Percentiles rank a stretch among this genome's conserved stretches.
Conservation (phyloP, 768 basidiomycete genomes). For the Boletus sensibilis region DNA sequence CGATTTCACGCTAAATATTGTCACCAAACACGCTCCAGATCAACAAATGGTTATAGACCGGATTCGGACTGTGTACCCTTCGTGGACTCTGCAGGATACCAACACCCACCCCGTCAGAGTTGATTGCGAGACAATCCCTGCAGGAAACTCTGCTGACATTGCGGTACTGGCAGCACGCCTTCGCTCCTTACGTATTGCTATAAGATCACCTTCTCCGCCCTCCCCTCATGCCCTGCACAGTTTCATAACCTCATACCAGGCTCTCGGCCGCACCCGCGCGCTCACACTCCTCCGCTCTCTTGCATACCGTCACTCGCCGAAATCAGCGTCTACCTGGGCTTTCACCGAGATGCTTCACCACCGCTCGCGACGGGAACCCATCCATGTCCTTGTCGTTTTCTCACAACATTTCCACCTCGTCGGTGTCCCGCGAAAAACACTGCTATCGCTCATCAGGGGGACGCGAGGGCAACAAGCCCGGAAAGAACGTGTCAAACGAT, state of each 20-base stretch:
- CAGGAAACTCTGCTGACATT: constrained; percentile 4
- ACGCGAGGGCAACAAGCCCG: constrained; percentile 7
- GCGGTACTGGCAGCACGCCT: constrained; percentile 16
- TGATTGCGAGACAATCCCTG: neutral
- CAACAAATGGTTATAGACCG: constrained; percentile 1
- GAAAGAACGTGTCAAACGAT: neutral
- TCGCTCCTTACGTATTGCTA: constrained; percentile 26
- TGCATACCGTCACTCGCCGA: constrained; percentile 25
- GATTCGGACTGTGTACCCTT: constrained; percentile 15
- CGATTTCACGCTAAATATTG: constrained; percentile 35
- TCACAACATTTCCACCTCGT: constrained; percentile 48
- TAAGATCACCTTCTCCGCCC: constrained; percentile 24
- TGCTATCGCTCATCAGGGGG: constrained; percentile 16
- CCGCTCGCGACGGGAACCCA: constrained; percentile 16
- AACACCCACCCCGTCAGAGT: neutral
- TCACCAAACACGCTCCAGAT: constrained; percentile 28
- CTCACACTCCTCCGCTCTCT: constrained; percentile 17
- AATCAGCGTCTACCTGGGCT: constrained; percentile 26
- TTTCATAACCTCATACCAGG: constrained; percentile 24
- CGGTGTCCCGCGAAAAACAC: constrained; percentile 47
- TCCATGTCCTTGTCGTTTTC: constrained; percentile 42
- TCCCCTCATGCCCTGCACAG: constrained; percentile 16
- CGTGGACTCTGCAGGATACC: constrained; percentile 3
- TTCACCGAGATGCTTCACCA: constrained; percentile 32
- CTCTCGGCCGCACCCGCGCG: constrained; percentile 20